A percentile compares a stretch with the other conserved stretches of the same genome.
Evolutionary conservation across 140 eudicot genomes (phyloP).

Genomic region (Cichorium intybus): DNA sequence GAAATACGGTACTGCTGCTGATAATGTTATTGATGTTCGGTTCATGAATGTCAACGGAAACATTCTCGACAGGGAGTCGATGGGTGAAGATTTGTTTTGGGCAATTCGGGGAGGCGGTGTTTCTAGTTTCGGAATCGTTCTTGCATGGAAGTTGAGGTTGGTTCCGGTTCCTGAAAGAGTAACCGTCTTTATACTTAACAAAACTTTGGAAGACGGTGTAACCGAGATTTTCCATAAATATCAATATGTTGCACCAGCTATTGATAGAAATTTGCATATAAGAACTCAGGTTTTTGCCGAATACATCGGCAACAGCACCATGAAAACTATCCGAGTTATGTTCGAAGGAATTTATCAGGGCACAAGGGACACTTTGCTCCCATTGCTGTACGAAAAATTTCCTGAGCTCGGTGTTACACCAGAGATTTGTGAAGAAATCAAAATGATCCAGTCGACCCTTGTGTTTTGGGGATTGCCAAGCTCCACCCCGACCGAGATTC

Average conservation of each 20-base stretch:
- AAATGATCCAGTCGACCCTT: background rate
- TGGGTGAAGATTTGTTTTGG: background rate
- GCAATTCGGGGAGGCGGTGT: background rate
- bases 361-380: background rate
- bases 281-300: background rate
- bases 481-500: background rate
- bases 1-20: background rate
- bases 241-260: background rate
- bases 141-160: background rate
- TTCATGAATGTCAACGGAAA: background rate
- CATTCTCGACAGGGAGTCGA: background rate
- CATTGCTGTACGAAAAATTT: background rate
- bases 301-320: background rate
- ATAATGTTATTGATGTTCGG: background rate
- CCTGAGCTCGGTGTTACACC: conserved; percentile 6
- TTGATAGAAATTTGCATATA: conserved; percentile 1
- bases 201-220: background rate
- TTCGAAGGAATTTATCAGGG: background rate
- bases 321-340: background rate
- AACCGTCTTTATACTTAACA: background rate
- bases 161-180: background rate
- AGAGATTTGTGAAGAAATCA: conserved; percentile 1
- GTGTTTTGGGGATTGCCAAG: background rate
- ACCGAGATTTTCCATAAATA: conserved; percentile 1
- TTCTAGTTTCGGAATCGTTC: background rate